Base-by-base conservation (phyloP, 345 rosid species). In the Pistacia atlantica region DNA sequence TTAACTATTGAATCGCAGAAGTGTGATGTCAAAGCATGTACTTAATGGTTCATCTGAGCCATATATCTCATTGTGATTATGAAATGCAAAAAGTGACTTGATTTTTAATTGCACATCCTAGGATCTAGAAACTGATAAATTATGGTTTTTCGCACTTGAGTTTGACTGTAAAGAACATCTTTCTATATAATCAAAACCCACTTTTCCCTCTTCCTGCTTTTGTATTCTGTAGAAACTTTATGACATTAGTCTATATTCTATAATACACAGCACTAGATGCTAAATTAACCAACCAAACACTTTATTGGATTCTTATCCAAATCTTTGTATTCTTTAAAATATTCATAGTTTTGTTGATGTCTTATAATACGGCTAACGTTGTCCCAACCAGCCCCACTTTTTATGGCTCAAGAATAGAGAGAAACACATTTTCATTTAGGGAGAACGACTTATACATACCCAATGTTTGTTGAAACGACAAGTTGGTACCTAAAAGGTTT, bases 231-330 rank as follows among this genome's bases (percentile, higher is more conserved):
- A 42, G 46, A 42, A 42, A 42, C 46, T 42, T 7, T 42, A 42
- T 42, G 45, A 38, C 42, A 38, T 38, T 38, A 38, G 62, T 46
- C 57, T 14, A 13, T 8, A 13, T 0, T 46, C 57, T 14, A 13
- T 8, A 13, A 0, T 18, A n/a, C 3, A 3, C 54, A 14, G 18
- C 22, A 37, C 31, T 75, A 11, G 10, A 31, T 76, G 18, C 16
- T 45, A 11, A 52, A 37, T 16, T 45, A 11, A 52, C 5, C 55
- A 61, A 68, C 65, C 60, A 11, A 51, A 12, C 11, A 42, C 33
- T 54, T 38, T 48, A 5, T 71, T 16, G 71, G 75, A 63, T 77
- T 77, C 64, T 71, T 63, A 64, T 63, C 65, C 58, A 42, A 63
- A 48, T 1, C 58, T 17, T 31, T 35, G 46, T n/a, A 17, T 1